Evolutionary conservation across 768 basidiomycete species (phyloP), one percentile per base, ranked within the genome.

Genomic region (Rhodotorula graminis): DNA sequence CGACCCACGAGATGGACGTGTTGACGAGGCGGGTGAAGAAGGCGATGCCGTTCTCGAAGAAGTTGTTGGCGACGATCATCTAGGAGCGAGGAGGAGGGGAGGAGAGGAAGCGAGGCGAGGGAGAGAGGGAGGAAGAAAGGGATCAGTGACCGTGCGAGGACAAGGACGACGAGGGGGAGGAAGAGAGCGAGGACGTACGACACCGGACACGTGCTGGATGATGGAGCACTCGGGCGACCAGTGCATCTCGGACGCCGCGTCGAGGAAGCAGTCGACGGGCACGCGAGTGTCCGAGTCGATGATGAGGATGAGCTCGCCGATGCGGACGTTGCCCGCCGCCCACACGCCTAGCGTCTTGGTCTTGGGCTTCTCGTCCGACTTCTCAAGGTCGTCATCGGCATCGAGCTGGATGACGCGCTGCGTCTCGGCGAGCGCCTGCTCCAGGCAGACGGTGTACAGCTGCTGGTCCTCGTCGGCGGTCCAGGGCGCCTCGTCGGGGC

Each of bases 21-120:
- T 93, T 92, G 82, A 94, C 91, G 50, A 91, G 86, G 25, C 87
- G 87, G 2, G 92, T 93, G 82, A 94, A 94, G 80, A 89, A 88
- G 21, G 92, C 87, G 70, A 93, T 88, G 27, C 91, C 91, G 76
- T 93, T 93, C 80, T 95, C 92, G 77, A 94, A 93, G 82, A 90
- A 93, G 60, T 47, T 47, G n/a, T 27, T n/a, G 23, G 23, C 60
- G 44, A 61, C 60, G 44, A 61, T 55, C n/a, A 55, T 55, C 53
- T 55, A 25, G 2, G 31, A 3, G 31, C 15, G 14, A 21, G 18
- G 10, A 33, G 8, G 56, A 2, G 8, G 40, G 19, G 8, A 7
- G 19, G 31, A 33, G 37, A 57, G 56, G 56, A 1, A 12, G 33
- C 11, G 56, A 57, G 19, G 31, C 15, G 16, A 33, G 19, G 33